Conservation (phyloP, 1,284 basidiomycete species). For the Gymnopus androsaceus region DNA sequence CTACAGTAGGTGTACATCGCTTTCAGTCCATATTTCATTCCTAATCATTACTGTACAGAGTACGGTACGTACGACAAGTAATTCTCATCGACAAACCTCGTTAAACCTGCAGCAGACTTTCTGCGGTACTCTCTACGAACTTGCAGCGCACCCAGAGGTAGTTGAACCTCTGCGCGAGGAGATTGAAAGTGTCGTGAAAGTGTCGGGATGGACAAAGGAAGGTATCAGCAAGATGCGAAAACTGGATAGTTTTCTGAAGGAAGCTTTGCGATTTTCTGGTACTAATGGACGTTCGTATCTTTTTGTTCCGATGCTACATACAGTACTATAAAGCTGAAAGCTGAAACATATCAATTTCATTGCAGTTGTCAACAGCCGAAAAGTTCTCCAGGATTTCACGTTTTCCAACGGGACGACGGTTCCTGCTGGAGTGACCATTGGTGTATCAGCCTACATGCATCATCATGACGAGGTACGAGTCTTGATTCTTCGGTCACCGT, state of each 20-base stretch:
- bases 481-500: neutral
- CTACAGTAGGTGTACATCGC: slow-evolving; percentile 2
- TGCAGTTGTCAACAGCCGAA: slow-evolving; percentile 20
- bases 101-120: neutral
- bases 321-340: no score
- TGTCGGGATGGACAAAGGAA: slow-evolving; percentile 39
- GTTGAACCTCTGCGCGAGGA: slow-evolving; percentile 38
- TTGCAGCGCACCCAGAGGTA: slow-evolving; percentile 37
- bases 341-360: neutral
- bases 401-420: slow-evolving; percentile 28
- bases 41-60: neutral
- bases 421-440: slow-evolving; percentile 24
- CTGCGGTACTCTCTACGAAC: slow-evolving; percentile 16
- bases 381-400: slow-evolving; percentile 23
- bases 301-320: no score
- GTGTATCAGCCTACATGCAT: slow-evolving; percentile 13
- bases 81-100: neutral
- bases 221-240: slow-evolving; percentile 37
- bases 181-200: slow-evolving; percentile 28
- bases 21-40: neutral
- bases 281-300: slow-evolving; percentile 22
- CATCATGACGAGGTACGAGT: slow-evolving; percentile 22
- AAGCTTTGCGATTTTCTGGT: slow-evolving; percentile 33
- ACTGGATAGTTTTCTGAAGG: slow-evolving; percentile 43
- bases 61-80: neutral